Evolutionary conservation across 805 yeast species (phyloP).

Genomic region (Clavispora asparagi): DNA sequence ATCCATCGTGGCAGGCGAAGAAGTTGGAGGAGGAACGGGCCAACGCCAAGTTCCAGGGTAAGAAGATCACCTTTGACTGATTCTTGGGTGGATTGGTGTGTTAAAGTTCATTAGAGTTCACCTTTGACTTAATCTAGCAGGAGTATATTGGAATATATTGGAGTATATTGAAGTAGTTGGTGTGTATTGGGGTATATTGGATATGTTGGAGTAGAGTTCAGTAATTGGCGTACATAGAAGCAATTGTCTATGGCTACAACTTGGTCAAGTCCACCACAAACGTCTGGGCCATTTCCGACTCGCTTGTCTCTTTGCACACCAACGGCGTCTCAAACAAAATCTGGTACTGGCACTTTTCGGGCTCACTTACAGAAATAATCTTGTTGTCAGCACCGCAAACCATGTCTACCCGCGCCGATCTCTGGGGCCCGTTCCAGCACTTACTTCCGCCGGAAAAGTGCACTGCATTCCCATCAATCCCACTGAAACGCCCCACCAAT

Average conservation of each 20-base stretch:
- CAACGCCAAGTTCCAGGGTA: slow-evolving; percentile 72
- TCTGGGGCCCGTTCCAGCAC: slow-evolving; percentile 93
- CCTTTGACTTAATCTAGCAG: too few relatives aligned
- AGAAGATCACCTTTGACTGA: slow-evolving; percentile 70
- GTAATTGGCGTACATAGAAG: too few relatives aligned
- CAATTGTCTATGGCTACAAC: not conserved
- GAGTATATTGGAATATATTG: too few relatives aligned
- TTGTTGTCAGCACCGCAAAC: slow-evolving; percentile 59
- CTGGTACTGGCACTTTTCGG: slow-evolving; percentile 79
- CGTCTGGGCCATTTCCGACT: slow-evolving; percentile 7
- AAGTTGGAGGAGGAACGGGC: slow-evolving; percentile 61
- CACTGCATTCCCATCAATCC: slow-evolving; percentile 24
- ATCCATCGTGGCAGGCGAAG: slow-evolving; percentile 99
- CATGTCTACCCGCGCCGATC: slow-evolving; percentile 62
- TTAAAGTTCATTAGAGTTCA: too few relatives aligned
- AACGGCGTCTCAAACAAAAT: slow-evolving; percentile 46
- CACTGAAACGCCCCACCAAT: slow-evolving; percentile 18
- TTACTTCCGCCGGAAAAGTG: slow-evolving; percentile 60
- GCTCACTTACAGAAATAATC: slow-evolving; percentile 71
- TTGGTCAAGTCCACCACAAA: slow-evolving; percentile 10
- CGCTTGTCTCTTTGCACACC: slow-evolving; percentile 29
- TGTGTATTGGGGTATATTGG: too few relatives aligned
- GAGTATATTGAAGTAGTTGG: too few relatives aligned
- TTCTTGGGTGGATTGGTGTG: not conserved
- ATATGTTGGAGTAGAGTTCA: not conserved